A percentile compares a stretch with the other conserved stretches of the same genome.
Evolutionary conservation across 805 yeast species (phyloP).

Genomic region (Sugiyamaella valdiviana): DNA sequence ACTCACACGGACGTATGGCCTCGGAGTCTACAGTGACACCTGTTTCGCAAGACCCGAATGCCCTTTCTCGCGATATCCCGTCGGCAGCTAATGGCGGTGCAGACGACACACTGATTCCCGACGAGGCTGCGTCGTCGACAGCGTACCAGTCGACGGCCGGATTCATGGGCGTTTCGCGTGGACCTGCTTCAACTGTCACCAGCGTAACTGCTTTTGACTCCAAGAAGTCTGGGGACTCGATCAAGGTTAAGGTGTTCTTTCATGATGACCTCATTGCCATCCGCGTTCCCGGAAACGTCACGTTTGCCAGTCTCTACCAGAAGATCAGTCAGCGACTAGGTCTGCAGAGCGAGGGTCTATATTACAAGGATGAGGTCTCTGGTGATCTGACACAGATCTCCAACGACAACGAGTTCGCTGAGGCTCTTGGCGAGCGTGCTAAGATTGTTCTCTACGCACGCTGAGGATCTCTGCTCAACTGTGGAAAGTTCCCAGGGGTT

Average conservation of each 20-base stretch:
- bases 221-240: constrained; percentile 1
- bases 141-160: not conserved
- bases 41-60: not conserved
- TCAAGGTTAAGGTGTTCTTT: constrained; percentile 36
- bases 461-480: too few relatives aligned
- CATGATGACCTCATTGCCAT: constrained; percentile 36
- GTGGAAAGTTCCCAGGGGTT: not conserved
- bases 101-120: constrained; percentile 3
- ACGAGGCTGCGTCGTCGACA: constrained; percentile 3
- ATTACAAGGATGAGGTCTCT: constrained; percentile 24
- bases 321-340: constrained; percentile 31
- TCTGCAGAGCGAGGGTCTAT: constrained; percentile 23
- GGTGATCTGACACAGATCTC: constrained; percentile 24
- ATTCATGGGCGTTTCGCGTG: not conserved
- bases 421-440: constrained; percentile 25
- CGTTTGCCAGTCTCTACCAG: constrained; percentile 27
- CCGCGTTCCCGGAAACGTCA: constrained; percentile 30
- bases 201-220: not conserved
- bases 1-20: constrained; percentile 12
- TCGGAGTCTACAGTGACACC: constrained; percentile 12
- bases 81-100: constrained; percentile 4
- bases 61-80: constrained; percentile 1
- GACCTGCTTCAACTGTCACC: not conserved
- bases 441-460: constrained; percentile 31
- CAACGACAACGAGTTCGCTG: constrained; percentile 27